A percentile compares a stretch with the other conserved stretches of the same genome.
Evolutionary conservation across 139 green algal genomes (phyloP).

Genomic region (Pseudopediastrum boryanum): DNA sequence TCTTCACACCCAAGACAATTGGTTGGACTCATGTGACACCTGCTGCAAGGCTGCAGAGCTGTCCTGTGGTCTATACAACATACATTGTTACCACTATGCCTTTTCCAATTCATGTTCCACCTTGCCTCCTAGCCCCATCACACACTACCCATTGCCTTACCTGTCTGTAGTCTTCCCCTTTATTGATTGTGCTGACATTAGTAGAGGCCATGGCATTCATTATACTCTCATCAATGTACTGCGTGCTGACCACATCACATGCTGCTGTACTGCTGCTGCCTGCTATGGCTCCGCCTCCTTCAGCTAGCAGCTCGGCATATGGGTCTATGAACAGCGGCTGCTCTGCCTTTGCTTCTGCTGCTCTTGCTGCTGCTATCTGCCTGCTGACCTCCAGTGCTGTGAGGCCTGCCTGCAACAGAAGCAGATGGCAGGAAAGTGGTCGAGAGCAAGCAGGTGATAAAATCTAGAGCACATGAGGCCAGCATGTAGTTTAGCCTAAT

Average conservation of each 20-base stretch:
- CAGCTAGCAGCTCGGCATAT: constrained; percentile 40
- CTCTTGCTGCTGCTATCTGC: constrained; percentile 22
- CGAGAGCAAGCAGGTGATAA: background rate
- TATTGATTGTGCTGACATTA: constrained; percentile 57
- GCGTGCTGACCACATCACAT: constrained; percentile 48
- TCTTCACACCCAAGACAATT: no score
- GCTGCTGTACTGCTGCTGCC: constrained; percentile 37
- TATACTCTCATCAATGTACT: constrained; percentile 56
- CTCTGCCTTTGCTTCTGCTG: constrained; percentile 3
- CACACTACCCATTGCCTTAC: constrained; percentile 3
- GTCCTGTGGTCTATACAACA: no score
- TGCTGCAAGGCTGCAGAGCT: no score
- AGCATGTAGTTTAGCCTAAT: no score
- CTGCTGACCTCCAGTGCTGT: constrained; percentile 31
- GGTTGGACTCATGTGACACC: no score
- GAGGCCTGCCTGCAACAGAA: background rate
- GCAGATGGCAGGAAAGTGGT: background rate
- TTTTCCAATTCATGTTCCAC: no score
- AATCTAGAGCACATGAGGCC: no score
- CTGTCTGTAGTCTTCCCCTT: constrained; percentile 61
- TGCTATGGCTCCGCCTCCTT: background rate
- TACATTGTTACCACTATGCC: no score
- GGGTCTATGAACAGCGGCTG: constrained; percentile 47
- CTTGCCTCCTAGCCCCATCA: background rate
- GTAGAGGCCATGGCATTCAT: constrained; percentile 41